Percentiles rank a stretch among this genome's conserved stretches.
These are phyloP conservation scores for Amanita molliuscula DNA, from an alignment of 768 basidiomycete genomes.

Conservation along the genomic window DNA sequence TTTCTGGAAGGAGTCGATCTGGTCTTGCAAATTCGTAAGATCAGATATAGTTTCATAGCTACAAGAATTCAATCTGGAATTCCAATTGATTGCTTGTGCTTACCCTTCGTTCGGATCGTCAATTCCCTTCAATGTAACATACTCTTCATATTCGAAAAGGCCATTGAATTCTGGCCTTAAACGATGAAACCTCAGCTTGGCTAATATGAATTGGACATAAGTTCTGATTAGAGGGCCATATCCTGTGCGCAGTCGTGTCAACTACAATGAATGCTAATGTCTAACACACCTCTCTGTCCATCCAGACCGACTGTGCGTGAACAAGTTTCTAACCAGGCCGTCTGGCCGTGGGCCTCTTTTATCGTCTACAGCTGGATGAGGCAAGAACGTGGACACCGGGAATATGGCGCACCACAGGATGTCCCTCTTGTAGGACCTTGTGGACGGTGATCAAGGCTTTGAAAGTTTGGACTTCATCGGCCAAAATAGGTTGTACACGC, in stretches of 20 bases:
- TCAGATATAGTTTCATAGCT: constrained; percentile 98
- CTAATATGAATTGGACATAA: constrained; percentile 91
- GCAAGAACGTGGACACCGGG: not conserved
- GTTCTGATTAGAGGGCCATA: constrained; percentile 90
- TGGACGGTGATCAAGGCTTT: constrained; percentile 97
- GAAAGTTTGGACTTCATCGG: constrained; percentile 98
- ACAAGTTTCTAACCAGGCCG: constrained; percentile 97
- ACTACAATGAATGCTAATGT: not conserved
- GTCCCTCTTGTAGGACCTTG: constrained; percentile 96
- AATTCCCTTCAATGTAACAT: constrained; percentile 92
- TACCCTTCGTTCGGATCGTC: constrained; percentile 99
- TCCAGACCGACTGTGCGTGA: constrained; percentile 78
- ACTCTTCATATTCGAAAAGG: constrained; percentile 98
- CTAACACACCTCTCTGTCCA: constrained; percentile 56
- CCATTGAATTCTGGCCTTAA: constrained; percentile 97
- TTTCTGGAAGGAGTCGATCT: constrained; percentile 98
- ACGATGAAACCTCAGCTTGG: constrained; percentile 93
- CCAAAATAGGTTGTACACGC: constrained; percentile 91
- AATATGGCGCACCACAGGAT: constrained; percentile 59
- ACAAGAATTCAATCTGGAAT: constrained; percentile 5
- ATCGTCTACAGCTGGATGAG: constrained; percentile 52
- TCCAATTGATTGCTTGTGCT: constrained; percentile 16
- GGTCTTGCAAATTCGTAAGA: constrained; percentile 95
- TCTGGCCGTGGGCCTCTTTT: constrained; percentile 95
- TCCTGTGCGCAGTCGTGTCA: constrained; percentile 34